Percentiles rank a stretch among this genome's conserved stretches.
phyloP scores from a whole-genome alignment of 129 eudicot genomes.

The Artemisia argyi region DNA sequence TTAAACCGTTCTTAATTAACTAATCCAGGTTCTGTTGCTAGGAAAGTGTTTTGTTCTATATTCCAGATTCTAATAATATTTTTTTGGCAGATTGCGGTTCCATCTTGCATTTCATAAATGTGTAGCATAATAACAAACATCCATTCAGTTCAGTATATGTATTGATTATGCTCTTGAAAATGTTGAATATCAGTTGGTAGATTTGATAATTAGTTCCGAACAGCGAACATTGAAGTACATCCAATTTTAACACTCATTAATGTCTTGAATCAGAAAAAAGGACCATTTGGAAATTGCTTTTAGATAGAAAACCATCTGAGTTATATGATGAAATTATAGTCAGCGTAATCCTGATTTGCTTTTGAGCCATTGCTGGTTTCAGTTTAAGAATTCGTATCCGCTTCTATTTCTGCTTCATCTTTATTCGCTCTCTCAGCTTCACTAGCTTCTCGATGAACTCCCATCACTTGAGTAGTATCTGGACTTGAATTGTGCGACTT shows the following conservation, averaged over 20 bases:
- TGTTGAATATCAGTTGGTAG: neutral
- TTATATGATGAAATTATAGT: too few species aligned
- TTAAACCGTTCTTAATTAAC: slow-evolving; percentile 12
- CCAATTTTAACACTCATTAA: too few species aligned
- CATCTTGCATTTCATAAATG: slow-evolving; percentile 22
- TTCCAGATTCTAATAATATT: slow-evolving; percentile 14
- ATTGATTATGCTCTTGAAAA: slow-evolving; percentile 10
- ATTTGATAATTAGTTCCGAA: neutral
- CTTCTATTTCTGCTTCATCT: slow-evolving; percentile 7
- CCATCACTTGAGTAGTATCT: too few species aligned
- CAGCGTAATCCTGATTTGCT: slow-evolving; percentile 25
- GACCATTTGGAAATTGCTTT: too few species aligned
- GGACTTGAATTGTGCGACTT: neutral
- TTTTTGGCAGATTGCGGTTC: slow-evolving; percentile 6
- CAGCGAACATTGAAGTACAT: too few species aligned
- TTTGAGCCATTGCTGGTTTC: slow-evolving; percentile 11
- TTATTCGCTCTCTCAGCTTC: neutral
- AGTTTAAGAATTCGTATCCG: neutral
- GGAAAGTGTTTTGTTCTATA: slow-evolving; percentile 12
- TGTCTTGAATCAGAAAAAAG: too few species aligned
- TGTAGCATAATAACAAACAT: slow-evolving; percentile 20
- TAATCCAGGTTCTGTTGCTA: neutral
- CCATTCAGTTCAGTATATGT: neutral
- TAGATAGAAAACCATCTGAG: too few species aligned
- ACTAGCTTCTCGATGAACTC: neutral